Evolutionary conservation across 2,329 filamentous ascomycete species (phyloP).

Genomic region (Zymoseptoria crescenta): DNA sequence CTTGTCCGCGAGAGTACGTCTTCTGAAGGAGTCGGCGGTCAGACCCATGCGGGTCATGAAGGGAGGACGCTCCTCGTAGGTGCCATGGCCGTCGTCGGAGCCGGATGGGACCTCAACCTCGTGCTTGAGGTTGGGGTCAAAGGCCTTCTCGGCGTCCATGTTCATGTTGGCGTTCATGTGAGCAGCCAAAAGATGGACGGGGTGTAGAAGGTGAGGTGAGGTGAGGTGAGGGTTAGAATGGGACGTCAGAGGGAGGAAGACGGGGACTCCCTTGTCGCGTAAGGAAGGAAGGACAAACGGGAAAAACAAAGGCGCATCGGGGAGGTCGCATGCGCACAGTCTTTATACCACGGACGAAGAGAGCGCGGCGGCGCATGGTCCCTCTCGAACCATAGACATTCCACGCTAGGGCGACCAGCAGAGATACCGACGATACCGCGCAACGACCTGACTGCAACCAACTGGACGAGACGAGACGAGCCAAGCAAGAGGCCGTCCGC

Average conservation of each 20-base stretch:
- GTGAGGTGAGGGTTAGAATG: neutral
- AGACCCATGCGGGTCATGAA: slow-evolving; percentile 26
- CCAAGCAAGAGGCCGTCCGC: neutral
- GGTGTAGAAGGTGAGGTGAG: neutral
- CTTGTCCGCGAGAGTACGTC: slow-evolving; percentile 24
- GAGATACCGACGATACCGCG: neutral
- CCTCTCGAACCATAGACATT: neutral
- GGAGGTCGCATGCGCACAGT: slow-evolving; percentile 1
- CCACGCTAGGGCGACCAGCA: neutral
- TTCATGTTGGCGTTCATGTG: slow-evolving; percentile 3
- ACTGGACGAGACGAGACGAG: neutral
- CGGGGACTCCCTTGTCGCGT: slow-evolving; percentile 1
- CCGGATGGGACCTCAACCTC: slow-evolving; percentile 6
- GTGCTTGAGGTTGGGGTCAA: neutral
- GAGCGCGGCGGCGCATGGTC: no score
- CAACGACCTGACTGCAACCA: neutral
- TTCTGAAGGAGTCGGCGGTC: slow-evolving; percentile 25
- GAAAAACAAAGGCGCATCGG: neutral
- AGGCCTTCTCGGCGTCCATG: slow-evolving; percentile 15
- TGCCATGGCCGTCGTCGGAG: slow-evolving; percentile 12
- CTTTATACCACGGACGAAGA: neutral
- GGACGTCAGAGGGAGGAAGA: neutral
- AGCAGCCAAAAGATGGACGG: neutral
- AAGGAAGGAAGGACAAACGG: neutral
- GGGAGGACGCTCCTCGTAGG: slow-evolving; percentile 8